phyloP scores from a whole-genome alignment of 2,329 filamentous ascomycete genomes.

The Grosmannia clavigera region DNA sequence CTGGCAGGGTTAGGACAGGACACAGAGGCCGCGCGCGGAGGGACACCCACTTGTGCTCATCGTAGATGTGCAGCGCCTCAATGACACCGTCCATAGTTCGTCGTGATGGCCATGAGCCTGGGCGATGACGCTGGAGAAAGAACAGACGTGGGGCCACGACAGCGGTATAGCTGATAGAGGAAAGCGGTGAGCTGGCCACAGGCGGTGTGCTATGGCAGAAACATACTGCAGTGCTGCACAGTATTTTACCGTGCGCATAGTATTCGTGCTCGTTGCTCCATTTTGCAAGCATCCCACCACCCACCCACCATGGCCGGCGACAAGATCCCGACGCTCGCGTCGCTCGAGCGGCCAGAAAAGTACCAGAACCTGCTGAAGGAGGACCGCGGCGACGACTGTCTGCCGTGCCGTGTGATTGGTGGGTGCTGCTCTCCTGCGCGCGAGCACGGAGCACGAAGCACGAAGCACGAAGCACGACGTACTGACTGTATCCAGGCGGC shows the following conservation, averaged over 20 bases:
- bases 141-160: background rate
- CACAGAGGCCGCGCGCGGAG: background rate
- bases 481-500: conserved; percentile 39
- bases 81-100: conserved; percentile 66
- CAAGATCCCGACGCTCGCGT: conserved; percentile 36
- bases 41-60: conserved; percentile 71
- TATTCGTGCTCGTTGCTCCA: too few species aligned
- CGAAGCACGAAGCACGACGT: too few species aligned
- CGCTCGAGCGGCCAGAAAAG: conserved; percentile 48
- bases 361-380: conserved; percentile 44
- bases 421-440: conserved; percentile 17
- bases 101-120: conserved; percentile 6
- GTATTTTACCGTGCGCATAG: background rate
- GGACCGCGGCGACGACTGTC: conserved; percentile 53
- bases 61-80: conserved; percentile 92
- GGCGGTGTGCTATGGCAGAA: background rate
- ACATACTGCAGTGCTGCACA: background rate
- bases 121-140: background rate
- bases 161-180: background rate
- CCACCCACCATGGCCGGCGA: conserved; percentile 29
- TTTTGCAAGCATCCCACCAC: background rate
- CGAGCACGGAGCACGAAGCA: too few species aligned
- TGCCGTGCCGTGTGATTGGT: conserved; percentile 62
- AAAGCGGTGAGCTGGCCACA: background rate
- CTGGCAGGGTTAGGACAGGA: conserved; percentile 29